Percentiles rank a stretch among this genome's conserved stretches.
Conservation (phyloP, 148 eudicot genomes). For the Camellia sinensis region DNA sequence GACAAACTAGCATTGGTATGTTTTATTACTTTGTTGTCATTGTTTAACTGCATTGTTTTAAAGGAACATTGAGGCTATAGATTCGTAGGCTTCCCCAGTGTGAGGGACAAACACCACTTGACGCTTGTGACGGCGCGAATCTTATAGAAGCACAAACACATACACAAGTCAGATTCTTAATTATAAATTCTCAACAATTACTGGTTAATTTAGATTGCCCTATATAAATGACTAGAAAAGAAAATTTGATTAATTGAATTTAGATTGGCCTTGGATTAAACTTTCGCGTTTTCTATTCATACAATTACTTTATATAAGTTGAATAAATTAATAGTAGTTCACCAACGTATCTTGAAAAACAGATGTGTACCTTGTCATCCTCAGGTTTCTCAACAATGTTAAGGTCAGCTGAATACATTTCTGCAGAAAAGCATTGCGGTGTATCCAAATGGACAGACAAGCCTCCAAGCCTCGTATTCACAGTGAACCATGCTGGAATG, state of each 20-base stretch:
- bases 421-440: too few species aligned
- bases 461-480: conserved; percentile 58
- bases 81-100: background rate
- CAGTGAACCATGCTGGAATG: conserved; percentile 92
- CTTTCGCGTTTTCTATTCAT: background rate
- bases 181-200: background rate
- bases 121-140: background rate
- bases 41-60: background rate
- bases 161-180: background rate
- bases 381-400: too few species aligned
- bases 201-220: too few species aligned
- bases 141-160: background rate
- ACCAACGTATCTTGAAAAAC: background rate
- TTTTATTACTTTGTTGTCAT: too few species aligned
- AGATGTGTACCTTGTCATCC: too few species aligned
- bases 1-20: too few species aligned
- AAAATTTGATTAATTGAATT: too few species aligned
- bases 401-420: too few species aligned
- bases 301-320: background rate
- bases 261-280: background rate
- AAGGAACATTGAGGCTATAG: background rate
- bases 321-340: background rate
- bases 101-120: background rate
- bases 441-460: too few species aligned
- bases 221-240: too few species aligned